Conservation (phyloP, 495 filamentous ascomycete genomes). For the Aspergillus bertholletiae region DNA sequence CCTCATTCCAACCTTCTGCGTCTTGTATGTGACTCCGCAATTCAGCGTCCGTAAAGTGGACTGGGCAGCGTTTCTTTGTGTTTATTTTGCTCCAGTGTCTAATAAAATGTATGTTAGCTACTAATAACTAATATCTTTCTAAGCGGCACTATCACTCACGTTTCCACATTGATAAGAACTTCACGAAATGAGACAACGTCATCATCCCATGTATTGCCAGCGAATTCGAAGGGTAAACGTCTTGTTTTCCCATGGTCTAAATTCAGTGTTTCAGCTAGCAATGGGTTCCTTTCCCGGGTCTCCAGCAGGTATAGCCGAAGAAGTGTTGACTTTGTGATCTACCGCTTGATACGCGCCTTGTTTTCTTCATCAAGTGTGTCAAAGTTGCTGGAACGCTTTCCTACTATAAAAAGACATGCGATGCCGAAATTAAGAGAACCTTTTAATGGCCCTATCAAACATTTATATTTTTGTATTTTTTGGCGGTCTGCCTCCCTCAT, state of each 20-base stretch:
- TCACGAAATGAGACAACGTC: conserved; percentile 32
- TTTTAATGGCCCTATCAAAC: too few relatives aligned
- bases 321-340: too few relatives aligned
- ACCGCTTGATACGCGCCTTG: too few relatives aligned
- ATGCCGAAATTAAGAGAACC: too few relatives aligned
- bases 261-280: conserved; percentile 21
- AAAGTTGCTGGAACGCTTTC: too few relatives aligned
- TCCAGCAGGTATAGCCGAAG: too few relatives aligned
- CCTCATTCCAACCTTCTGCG: conserved; percentile 34
- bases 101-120: too few relatives aligned
- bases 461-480: too few relatives aligned
- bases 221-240: conserved; percentile 22
- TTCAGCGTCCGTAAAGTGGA: conserved; percentile 29
- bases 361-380: too few relatives aligned
- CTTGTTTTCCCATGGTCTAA: conserved; percentile 26
- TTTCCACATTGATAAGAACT: conserved; percentile 20
- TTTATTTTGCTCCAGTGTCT: conserved; percentile 27
- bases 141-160: conserved; percentile 12
- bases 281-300: conserved; percentile 15
- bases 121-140: neutral
- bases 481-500: too few relatives aligned
- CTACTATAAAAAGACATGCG: too few relatives aligned
- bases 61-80: conserved; percentile 23
- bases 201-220: conserved; percentile 32
- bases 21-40: conserved; percentile 22